A percentile compares a stretch with the other conserved stretches of the same genome.
phyloP scores from a whole-genome alignment of 2,329 filamentous ascomycete genomes.

The Cladophialophora chaetospira region DNA sequence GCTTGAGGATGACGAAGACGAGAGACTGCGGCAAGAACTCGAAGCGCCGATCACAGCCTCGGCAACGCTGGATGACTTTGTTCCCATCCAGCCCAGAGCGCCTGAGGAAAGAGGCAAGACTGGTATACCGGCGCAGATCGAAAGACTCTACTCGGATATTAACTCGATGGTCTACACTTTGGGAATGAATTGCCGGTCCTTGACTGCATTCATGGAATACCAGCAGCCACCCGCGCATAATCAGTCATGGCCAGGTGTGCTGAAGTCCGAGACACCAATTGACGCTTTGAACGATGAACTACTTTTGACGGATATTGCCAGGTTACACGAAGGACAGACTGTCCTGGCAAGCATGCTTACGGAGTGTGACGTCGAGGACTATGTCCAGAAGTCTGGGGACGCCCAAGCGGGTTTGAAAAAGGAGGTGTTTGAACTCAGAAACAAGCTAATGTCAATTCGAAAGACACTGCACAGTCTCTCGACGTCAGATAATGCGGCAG shows the following conservation, averaged over 20 bases:
- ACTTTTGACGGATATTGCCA: constrained; percentile 73
- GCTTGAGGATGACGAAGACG: constrained; percentile 51
- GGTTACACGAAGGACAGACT: constrained; percentile 66
- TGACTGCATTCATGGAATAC: constrained; percentile 58
- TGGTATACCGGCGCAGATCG: constrained; percentile 53
- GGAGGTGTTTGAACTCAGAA: constrained; percentile 71
- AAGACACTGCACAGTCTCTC: constrained; percentile 70
- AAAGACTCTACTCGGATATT: constrained; percentile 53
- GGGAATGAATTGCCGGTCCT: constrained; percentile 76
- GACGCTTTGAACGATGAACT: constrained; percentile 73
- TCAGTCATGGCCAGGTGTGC: constrained; percentile 50
- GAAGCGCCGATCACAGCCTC: constrained; percentile 46
- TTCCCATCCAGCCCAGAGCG: constrained; percentile 51
- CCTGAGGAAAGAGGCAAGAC: constrained; percentile 46
- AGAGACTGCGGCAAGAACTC: constrained; percentile 49
- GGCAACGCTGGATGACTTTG: constrained; percentile 50
- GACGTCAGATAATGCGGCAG: constrained; percentile 68
- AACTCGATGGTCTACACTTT: constrained; percentile 89
- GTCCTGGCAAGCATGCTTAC: constrained; percentile 67
- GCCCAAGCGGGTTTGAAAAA: constrained; percentile 66
- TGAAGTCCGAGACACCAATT: constrained; percentile 56
- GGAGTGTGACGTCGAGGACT: constrained; percentile 66
- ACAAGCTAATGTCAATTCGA: constrained; percentile 75
- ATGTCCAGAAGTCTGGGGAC: constrained; percentile 67
- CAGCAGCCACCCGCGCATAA: constrained; percentile 51